Evolutionary conservation across 495 filamentous ascomycete species (phyloP).

Genomic region (Hyaloscypha variabilis): DNA sequence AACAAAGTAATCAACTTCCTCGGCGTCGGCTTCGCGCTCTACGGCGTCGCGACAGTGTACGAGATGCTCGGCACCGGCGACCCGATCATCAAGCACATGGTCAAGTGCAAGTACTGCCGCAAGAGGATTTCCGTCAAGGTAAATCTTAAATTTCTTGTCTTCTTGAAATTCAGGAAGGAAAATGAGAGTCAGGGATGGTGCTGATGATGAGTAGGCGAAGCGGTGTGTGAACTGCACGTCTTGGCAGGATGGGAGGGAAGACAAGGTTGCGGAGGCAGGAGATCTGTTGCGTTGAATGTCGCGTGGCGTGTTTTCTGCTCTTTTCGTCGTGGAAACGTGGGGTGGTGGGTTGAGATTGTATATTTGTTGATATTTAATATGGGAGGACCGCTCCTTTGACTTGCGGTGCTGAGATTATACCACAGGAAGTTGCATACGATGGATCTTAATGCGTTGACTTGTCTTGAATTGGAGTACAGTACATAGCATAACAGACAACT

Average conservation of each 20-base stretch:
- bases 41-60: constrained; percentile 66
- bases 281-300: background rate
- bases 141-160: too few species aligned
- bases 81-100: constrained; percentile 69
- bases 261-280: constrained; percentile 30
- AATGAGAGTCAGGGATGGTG: background rate
- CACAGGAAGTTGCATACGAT: background rate
- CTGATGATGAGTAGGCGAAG: constrained; percentile 45
- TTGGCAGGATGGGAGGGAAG: constrained; percentile 79
- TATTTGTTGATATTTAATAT: background rate
- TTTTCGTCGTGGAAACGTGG: too few species aligned
- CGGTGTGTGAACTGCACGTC: constrained; percentile 75
- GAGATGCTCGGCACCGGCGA: constrained; percentile 57
- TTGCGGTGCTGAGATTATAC: background rate
- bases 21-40: constrained; percentile 67
- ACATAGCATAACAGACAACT: background rate
- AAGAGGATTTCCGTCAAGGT: constrained; percentile 70
- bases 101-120: constrained; percentile 73
- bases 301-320: too few species aligned
- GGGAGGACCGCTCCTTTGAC: background rate
- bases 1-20: constrained; percentile 68
- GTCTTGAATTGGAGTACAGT: background rate
- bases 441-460: background rate
- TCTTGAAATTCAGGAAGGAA: background rate
- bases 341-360: background rate